Conservation (phyloP, 1,284 basidiomycete species). For the Bondarzewia mesenterica region DNA sequence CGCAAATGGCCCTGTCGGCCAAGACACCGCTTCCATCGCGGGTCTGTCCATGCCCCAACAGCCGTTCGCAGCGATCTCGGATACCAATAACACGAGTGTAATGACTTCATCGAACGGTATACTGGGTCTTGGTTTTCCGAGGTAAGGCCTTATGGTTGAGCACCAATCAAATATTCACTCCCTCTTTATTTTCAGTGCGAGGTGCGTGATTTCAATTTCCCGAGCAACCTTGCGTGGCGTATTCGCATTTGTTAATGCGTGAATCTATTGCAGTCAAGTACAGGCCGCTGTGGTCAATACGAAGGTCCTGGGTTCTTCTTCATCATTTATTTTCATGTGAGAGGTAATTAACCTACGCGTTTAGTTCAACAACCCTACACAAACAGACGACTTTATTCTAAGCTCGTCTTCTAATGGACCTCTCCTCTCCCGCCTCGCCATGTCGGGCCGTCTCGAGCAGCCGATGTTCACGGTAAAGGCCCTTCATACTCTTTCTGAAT, state of each 20-base stretch:
- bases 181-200: conserved; percentile 14
- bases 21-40: conserved; percentile 24
- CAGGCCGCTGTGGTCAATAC: conserved; percentile 28
- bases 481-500: too few species aligned
- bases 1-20: conserved; percentile 26
- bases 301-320: conserved; percentile 17
- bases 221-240: background rate
- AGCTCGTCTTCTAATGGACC: conserved; percentile 19
- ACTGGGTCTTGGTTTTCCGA: conserved; percentile 30
- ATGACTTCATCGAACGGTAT: conserved; percentile 27
- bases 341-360: too few species aligned
- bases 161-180: background rate
- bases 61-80: conserved; percentile 25
- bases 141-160: too few species aligned
- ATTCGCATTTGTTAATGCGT: background rate
- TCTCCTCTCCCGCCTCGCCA: conserved; percentile 12
- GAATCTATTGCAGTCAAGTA: conserved; percentile 31
- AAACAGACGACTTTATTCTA: conserved; percentile 13
- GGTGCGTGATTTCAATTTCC: conserved; percentile 15
- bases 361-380: background rate
- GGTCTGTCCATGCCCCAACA: conserved; percentile 23
- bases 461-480: background rate
- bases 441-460: background rate
- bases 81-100: conserved; percentile 28
- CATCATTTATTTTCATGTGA: conserved; percentile 5